Evolutionary conservation across 352 stramenopile genomes (phyloP).

Genomic region (Globisporangium cylindrosporum): DNA sequence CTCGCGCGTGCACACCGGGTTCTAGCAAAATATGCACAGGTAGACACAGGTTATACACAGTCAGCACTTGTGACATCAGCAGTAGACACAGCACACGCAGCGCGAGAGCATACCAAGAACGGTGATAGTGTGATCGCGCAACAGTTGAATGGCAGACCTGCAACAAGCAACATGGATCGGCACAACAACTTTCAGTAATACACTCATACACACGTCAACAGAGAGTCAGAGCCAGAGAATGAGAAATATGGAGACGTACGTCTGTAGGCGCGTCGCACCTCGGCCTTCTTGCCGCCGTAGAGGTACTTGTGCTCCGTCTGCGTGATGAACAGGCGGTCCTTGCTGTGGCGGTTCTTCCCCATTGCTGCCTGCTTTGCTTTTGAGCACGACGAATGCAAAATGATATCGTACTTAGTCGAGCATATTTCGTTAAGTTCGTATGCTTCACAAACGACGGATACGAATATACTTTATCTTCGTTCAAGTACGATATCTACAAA

Average conservation of each 20-base stretch:
- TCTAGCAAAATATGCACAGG: conserved; percentile 35
- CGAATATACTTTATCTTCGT: not conserved
- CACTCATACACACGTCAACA: not conserved
- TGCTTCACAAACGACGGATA: not conserved
- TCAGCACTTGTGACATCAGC: not conserved
- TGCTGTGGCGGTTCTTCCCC: conserved; percentile 91
- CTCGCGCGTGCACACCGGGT: conserved; percentile 92
- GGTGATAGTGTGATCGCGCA: conserved; percentile 95
- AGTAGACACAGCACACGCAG: not conserved
- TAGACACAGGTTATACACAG: not conserved
- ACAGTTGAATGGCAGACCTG: conserved; percentile 96
- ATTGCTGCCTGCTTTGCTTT: conserved; percentile 19
- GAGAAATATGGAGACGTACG: conserved; percentile 30
- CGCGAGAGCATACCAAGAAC: conserved; percentile 50
- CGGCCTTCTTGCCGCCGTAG: conserved; percentile 91
- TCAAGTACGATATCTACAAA: not conserved
- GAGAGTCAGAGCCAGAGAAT: not conserved
- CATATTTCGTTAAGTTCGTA: not conserved
- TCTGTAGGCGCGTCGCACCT: conserved; percentile 73
- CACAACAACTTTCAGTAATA: not conserved
- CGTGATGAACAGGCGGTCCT: conserved; percentile 88
- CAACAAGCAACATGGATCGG: not conserved
- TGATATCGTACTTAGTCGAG: not conserved
- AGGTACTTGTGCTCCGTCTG: conserved; percentile 92
- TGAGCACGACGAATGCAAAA: not conserved